These are phyloP conservation scores for Russula abietina DNA, from an alignment of 768 basidiomycete species.

Conservation along the genomic window DNA sequence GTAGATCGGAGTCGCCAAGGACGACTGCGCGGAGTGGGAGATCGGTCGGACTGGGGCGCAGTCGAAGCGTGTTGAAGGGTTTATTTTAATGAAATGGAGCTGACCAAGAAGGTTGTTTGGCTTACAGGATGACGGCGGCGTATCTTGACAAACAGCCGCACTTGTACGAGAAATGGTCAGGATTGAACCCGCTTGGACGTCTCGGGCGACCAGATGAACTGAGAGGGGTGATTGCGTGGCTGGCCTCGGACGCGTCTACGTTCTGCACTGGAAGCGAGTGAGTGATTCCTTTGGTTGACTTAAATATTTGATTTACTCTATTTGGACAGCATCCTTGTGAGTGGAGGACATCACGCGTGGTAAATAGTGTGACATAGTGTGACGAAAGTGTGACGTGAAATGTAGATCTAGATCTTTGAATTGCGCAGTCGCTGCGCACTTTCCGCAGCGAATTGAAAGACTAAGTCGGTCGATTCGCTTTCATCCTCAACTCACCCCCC, in stretches of 20 bases:
- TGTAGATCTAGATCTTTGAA: constrained; percentile 18
- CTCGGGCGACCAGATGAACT: constrained; percentile 69
- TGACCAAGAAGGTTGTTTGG: not conserved
- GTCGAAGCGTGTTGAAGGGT: not conserved
- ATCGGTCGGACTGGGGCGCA: constrained; percentile 11
- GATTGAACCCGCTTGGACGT: constrained; percentile 61
- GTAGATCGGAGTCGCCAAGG: not conserved
- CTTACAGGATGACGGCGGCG: constrained; percentile 63
- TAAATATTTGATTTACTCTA: not conserved
- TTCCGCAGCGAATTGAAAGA: not conserved
- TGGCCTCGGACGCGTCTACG: constrained; percentile 68
- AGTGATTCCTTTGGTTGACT: constrained; percentile 31
- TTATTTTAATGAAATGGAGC: not conserved
- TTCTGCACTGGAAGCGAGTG: constrained; percentile 83
- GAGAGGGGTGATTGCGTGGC: constrained; percentile 64
- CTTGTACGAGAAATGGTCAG: constrained; percentile 60
- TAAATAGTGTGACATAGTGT: constrained; percentile 30
- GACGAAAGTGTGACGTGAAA: not conserved
- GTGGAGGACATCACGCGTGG: constrained; percentile 61
- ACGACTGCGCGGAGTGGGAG: constrained; percentile 5
- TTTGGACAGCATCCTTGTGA: constrained; percentile 47
- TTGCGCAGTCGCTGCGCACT: constrained; percentile 15
- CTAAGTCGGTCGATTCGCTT: not conserved
- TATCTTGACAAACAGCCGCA: constrained; percentile 61
- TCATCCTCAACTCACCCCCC: not conserved